Percentiles rank a stretch among this genome's conserved stretches.
Conservation (phyloP, 768 basidiomycete species). For the Grammothele lineata region DNA sequence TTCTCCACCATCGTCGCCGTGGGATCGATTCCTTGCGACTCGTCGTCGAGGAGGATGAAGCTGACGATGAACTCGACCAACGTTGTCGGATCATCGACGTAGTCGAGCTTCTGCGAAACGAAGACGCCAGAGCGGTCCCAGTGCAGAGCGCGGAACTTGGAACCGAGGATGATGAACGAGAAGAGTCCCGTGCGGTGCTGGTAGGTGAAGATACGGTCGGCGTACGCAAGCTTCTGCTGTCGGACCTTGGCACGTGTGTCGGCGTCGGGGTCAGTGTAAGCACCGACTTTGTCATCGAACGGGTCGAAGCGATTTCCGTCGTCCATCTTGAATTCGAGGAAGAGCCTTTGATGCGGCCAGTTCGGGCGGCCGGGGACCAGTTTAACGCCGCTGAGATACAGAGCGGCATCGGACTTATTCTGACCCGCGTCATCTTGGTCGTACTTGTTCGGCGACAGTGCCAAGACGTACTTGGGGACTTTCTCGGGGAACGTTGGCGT, state of each 20-base stretch:
- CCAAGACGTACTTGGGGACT: too few species aligned
- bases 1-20: neutral
- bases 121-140: slow-evolving; percentile 1
- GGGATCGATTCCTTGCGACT: slow-evolving; percentile 2
- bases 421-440: too few species aligned
- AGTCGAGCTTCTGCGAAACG: neutral
- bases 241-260: neutral
- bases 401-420: too few species aligned
- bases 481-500: too few species aligned
- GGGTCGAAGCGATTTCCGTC: too few species aligned
- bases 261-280: too few species aligned
- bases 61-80: neutral
- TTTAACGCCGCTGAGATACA: too few species aligned
- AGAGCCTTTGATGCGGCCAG: too few species aligned
- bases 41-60: neutral
- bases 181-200: neutral
- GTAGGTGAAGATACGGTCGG: neutral
- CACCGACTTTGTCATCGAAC: too few species aligned
- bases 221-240: neutral
- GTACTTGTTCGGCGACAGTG: too few species aligned
- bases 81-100: neutral
- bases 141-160: neutral
- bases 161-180: neutral
- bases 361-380: too few species aligned
- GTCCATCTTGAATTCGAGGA: too few species aligned